phyloP scores from a whole-genome alignment of 2,329 filamentous ascomycete genomes.

The Phyllosticta capitalensis region DNA sequence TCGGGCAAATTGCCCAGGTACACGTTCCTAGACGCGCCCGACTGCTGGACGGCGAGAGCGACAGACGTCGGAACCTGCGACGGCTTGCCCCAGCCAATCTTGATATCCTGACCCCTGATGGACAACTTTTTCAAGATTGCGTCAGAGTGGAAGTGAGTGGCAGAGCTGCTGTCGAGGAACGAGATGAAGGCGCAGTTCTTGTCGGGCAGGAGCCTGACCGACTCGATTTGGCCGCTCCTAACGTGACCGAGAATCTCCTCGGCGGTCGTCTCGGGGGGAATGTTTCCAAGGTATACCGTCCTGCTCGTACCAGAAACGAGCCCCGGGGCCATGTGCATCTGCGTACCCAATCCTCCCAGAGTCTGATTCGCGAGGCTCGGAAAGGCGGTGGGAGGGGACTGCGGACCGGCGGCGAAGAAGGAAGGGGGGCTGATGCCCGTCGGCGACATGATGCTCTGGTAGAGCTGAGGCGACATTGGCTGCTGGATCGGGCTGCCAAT shows the following conservation, averaged over 20 bases:
- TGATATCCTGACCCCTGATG: slow-evolving; percentile 98
- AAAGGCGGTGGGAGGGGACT: slow-evolving; percentile 76
- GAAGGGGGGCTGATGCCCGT: slow-evolving; percentile 74
- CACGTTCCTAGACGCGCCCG: slow-evolving; percentile 90
- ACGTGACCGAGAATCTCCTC: slow-evolving; percentile 97
- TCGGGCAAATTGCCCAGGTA: slow-evolving; percentile 91
- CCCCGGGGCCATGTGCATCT: slow-evolving; percentile 66
- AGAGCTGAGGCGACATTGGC: slow-evolving; percentile 68
- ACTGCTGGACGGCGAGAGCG: slow-evolving; percentile 94
- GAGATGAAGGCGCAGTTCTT: slow-evolving; percentile 99
- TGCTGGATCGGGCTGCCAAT: slow-evolving; percentile 66
- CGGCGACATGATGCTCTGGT: slow-evolving; percentile 77
- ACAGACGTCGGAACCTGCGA: slow-evolving; percentile 97
- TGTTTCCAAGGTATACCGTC: slow-evolving; percentile 95
- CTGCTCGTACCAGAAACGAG: slow-evolving; percentile 85
- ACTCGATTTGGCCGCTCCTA: slow-evolving; percentile 95
- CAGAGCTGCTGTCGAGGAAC: slow-evolving; percentile 93
- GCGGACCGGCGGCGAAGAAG: slow-evolving; percentile 62
- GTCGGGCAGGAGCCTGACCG: slow-evolving; percentile 89
- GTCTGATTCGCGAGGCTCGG: slow-evolving; percentile 51
- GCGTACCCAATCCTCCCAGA: slow-evolving; percentile 59
- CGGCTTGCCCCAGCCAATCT: slow-evolving; percentile 98
- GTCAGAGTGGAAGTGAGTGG: slow-evolving; percentile 98
- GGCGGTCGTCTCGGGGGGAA: slow-evolving; percentile 91
- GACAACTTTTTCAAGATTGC: slow-evolving; percentile 99